Conservation (phyloP, 768 basidiomycete genomes). For the Ramaria sp. region DNA sequence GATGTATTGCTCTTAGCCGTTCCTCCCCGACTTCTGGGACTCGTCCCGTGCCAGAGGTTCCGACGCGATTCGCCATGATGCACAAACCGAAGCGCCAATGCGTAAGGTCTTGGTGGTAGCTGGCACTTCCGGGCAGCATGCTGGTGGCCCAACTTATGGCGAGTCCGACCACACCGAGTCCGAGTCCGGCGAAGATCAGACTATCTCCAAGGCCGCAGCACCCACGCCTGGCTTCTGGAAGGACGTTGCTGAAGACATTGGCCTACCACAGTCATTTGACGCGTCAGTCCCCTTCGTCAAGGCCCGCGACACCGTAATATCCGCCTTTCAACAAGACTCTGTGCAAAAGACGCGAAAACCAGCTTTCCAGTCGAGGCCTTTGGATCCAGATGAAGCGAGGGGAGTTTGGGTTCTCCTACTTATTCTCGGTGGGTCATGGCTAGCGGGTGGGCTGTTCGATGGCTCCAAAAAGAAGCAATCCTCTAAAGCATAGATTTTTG, state of each 20-base stretch:
- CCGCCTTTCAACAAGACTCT: constrained; percentile 9
- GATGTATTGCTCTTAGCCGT: constrained; percentile 32
- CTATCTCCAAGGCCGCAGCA: constrained; percentile 7
- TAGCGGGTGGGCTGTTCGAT: constrained; percentile 26
- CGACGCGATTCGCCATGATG: constrained; percentile 15
- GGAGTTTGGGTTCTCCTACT: constrained; percentile 42
- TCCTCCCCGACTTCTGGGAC: constrained; percentile 48
- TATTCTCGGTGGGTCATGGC: constrained; percentile 38
- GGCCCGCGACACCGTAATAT: constrained; percentile 8
- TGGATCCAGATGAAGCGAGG: constrained; percentile 33
- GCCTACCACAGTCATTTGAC: constrained; percentile 24
- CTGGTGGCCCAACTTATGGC: constrained; percentile 37
- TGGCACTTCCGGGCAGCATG: constrained; percentile 34
- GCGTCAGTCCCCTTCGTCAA: constrained; percentile 14
- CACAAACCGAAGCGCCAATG: constrained; percentile 15
- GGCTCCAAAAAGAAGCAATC: not conserved
- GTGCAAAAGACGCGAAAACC: constrained; percentile 12
- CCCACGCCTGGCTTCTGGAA: constrained; percentile 18
- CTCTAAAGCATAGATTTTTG: too few species aligned
- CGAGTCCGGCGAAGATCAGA: constrained; percentile 13
- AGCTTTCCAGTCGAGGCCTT: constrained; percentile 19
- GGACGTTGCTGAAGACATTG: constrained; percentile 28
- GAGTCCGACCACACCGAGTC: constrained; percentile 20
- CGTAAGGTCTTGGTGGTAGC: constrained; percentile 45
- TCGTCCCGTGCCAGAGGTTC: constrained; percentile 31